phyloP scores from a whole-genome alignment of 345 rosid genomes.

The Crucihimalaya himalaica region DNA sequence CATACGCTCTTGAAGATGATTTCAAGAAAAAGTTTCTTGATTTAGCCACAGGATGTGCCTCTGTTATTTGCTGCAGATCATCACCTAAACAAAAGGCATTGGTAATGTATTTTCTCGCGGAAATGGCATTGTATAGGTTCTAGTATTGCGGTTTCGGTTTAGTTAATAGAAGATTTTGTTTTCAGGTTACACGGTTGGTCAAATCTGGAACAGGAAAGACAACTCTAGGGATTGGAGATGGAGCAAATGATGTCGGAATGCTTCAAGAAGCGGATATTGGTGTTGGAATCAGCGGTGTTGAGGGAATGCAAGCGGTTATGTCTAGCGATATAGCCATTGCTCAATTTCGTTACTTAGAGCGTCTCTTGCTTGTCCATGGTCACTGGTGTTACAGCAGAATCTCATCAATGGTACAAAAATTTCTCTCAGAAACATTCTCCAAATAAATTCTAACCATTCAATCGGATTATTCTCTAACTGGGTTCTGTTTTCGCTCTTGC shows the following conservation, averaged over 20 bases:
- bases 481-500: constrained; percentile 26
- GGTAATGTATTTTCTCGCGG: constrained; percentile 45
- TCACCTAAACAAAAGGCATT: constrained; percentile 97
- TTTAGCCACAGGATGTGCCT: constrained; percentile 85
- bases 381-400: constrained; percentile 99
- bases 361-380: constrained; percentile 92
- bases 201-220: constrained; percentile 79
- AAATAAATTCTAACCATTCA: background rate
- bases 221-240: constrained; percentile 92
- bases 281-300: constrained; percentile 92
- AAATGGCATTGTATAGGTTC: background rate
- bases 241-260: constrained; percentile 99
- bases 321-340: constrained; percentile 94
- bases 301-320: constrained; percentile 99
- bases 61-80: constrained; percentile 95
- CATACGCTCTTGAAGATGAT: constrained; percentile 77
- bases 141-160: background rate
- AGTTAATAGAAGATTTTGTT: background rate
- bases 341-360: constrained; percentile 85
- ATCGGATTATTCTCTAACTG: background rate
- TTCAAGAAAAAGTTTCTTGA: constrained; percentile 74
- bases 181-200: constrained; percentile 93
- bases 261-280: constrained; percentile 99
- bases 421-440: background rate
- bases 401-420: constrained; percentile 69